Evolutionary conservation across 257 asterid species (phyloP), one percentile per base, ranked within the genome.

Genomic region (Penstemon eatonii): DNA sequence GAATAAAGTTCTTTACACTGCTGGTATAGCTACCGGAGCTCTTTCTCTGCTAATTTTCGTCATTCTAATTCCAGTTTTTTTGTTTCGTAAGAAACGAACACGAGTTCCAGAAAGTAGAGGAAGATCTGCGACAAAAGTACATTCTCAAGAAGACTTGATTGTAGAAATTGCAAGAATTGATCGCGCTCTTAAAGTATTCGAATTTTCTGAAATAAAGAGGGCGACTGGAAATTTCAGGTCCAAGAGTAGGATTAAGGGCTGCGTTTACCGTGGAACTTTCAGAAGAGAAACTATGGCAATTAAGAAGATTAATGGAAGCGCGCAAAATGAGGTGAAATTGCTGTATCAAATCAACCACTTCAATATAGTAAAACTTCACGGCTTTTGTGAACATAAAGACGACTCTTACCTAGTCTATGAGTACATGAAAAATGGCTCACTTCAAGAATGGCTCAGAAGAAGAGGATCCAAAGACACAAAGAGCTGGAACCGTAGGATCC

Each of bases 341-440:
- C 61, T 87, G 70, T 41, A 78, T 19, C 78, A 77, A 80, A 74
- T 85, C 70, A 85, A 87, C 39, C 95, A 85, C 79, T 75, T 83
- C 76, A 85, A 85, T 70, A 77, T 85, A 54, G 80, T 87, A 41
- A 83, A 76, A 65, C 87, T 85, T 61, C 75, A 45, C 4, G 95
- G 91, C 18, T 73, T 76, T 77, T 77, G 89, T 37, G 80, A 81
- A 64, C 73, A 85, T 37, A 68, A 74, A 40, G 72, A 76, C 12
- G 36, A 70, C 38, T 67, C 58, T 49, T 87, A 81, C 83, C 80
- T 87, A 11, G 73, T 83, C 63, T 85, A 77, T 5, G 87, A 83
- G 78, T 76, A 87, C 82, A 83, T 87, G 89, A 50, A 69, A 67
- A 85, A 82, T 8, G 89, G 91, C 47, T 81, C 86, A 12, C 91